phyloP scores from a whole-genome alignment of 2,329 filamentous ascomycete species.

The Paraphaeosphaeria minitans region DNA sequence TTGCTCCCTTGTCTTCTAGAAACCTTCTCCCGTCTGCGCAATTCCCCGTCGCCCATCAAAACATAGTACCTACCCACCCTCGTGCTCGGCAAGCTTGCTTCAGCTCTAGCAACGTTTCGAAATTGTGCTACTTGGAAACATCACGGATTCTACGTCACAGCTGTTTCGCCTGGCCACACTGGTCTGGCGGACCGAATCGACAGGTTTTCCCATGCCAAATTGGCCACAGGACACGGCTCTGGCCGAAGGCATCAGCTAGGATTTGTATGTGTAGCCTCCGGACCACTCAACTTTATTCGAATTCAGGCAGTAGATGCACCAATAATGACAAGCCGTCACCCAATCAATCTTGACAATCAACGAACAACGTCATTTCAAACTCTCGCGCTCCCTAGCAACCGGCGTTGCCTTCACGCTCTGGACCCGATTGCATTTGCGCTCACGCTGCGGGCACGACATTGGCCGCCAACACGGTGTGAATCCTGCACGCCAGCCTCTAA shows the following conservation, averaged over 20 bases:
- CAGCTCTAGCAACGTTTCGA: neutral
- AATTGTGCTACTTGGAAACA: neutral
- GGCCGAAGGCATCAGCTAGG: neutral
- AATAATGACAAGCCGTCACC: slow-evolving; percentile 15
- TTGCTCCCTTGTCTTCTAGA: slow-evolving; percentile 34
- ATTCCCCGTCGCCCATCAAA: slow-evolving; percentile 31
- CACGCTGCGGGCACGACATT: slow-evolving; percentile 1
- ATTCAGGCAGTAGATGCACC: slow-evolving; percentile 27
- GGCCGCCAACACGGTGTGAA: slow-evolving; percentile 3
- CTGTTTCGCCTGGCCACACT: neutral
- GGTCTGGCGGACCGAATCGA: neutral
- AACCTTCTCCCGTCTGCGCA: slow-evolving; percentile 33
- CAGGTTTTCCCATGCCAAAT: too few relatives aligned
- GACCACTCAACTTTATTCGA: neutral
- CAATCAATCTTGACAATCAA: slow-evolving; percentile 16
- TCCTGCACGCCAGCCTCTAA: slow-evolving; percentile 21
- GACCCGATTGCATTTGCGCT: neutral
- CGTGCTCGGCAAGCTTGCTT: neutral
- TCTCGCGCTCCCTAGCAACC: slow-evolving; percentile 16
- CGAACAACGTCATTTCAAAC: slow-evolving; percentile 16
- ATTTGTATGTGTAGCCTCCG: slow-evolving; percentile 4
- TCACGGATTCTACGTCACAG: neutral
- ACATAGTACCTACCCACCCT: slow-evolving; percentile 37
- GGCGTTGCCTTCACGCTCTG: slow-evolving; percentile 12
- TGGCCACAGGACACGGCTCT: neutral